Conservation (phyloP, 805 yeast genomes). For the Sugiyamaella chiloensis region DNA sequence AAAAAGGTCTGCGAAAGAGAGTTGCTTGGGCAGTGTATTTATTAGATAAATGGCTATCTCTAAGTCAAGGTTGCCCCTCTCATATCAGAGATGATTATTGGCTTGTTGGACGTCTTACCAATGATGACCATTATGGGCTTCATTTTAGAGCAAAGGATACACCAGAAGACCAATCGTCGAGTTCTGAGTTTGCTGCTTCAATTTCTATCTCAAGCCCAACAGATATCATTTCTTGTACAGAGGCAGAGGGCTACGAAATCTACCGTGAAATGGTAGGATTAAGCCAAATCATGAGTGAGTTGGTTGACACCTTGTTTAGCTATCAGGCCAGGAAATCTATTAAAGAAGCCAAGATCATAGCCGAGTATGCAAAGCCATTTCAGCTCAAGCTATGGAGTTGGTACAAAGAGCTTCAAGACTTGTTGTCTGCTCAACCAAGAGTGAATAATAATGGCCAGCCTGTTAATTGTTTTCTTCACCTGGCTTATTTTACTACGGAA, state of each 20-base stretch:
- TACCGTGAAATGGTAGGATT: constrained; percentile 34
- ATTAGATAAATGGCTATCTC: constrained; percentile 87
- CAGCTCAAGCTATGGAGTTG: constrained; percentile 36
- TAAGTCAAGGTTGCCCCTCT: constrained; percentile 79
- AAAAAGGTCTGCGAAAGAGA: constrained; percentile 79
- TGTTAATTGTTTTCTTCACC: constrained; percentile 49
- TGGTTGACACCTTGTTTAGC: constrained; percentile 66
- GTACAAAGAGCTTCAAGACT: constrained; percentile 34
- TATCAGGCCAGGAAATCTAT: constrained; percentile 58
- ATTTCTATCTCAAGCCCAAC: neutral
- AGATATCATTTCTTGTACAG: neutral
- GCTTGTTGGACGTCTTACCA: constrained; percentile 66
- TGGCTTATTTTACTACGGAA: constrained; percentile 87
- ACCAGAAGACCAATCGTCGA: neutral
- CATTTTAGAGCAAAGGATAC: neutral
- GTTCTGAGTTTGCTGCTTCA: neutral
- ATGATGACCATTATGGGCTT: constrained; percentile 55
- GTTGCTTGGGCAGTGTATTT: constrained; percentile 94
- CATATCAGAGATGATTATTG: constrained; percentile 74
- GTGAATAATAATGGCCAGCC: constrained; percentile 36
- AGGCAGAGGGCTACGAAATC: constrained; percentile 18
- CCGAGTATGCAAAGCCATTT: constrained; percentile 63
- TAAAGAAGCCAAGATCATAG: constrained; percentile 59
- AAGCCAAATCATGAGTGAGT: constrained; percentile 35
- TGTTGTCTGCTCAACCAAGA: constrained; percentile 43